Conservation (phyloP, 345 rosid species). For the Draba incana region DNA sequence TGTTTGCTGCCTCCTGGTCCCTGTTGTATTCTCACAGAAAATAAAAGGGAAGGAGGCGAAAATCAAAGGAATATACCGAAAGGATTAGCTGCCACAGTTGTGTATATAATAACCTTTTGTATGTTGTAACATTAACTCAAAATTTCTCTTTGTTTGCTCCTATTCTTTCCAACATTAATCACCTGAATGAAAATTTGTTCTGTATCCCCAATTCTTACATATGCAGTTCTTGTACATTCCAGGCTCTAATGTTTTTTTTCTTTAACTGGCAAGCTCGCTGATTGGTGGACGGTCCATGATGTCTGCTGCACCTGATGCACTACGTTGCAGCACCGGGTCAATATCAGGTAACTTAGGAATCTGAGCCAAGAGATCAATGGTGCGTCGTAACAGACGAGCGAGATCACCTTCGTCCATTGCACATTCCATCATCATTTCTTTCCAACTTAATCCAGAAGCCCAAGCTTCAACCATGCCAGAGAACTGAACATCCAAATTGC, state of each 20-base stretch:
- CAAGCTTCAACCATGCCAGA: slow-evolving; percentile 99
- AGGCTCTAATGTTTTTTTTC: slow-evolving; percentile 12
- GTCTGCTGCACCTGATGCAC: slow-evolving; percentile 63
- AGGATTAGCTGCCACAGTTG: slow-evolving; percentile 28
- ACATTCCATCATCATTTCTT: slow-evolving; percentile 92
- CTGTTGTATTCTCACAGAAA: slow-evolving; percentile 26
- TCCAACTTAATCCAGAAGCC: slow-evolving; percentile 96
- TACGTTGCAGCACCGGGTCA: slow-evolving; percentile 63
- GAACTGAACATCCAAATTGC: slow-evolving; percentile 81
- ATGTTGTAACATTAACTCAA: slow-evolving; percentile 38
- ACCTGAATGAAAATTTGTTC: slow-evolving; percentile 36
- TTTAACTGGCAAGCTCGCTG: slow-evolving; percentile 84
- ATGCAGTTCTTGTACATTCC: slow-evolving; percentile 18
- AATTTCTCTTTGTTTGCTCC: slow-evolving; percentile 24
- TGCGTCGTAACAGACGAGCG: slow-evolving; percentile 78
- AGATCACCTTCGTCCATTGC: slow-evolving; percentile 98
- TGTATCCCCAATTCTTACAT: slow-evolving; percentile 31
- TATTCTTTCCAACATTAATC: slow-evolving; percentile 42
- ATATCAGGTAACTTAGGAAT: slow-evolving; percentile 91
- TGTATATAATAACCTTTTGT: slow-evolving; percentile 35
- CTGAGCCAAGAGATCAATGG: slow-evolving; percentile 85
- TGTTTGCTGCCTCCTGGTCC: slow-evolving; percentile 17
- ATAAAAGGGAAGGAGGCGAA: slow-evolving; percentile 2
- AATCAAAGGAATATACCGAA: slow-evolving; percentile 15
- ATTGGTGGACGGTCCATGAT: slow-evolving; percentile 95